Percentiles rank a stretch among this genome's conserved stretches.
phyloP scores from a whole-genome alignment of 1,284 basidiomycete species.

The Hemileccinum hortonii region DNA sequence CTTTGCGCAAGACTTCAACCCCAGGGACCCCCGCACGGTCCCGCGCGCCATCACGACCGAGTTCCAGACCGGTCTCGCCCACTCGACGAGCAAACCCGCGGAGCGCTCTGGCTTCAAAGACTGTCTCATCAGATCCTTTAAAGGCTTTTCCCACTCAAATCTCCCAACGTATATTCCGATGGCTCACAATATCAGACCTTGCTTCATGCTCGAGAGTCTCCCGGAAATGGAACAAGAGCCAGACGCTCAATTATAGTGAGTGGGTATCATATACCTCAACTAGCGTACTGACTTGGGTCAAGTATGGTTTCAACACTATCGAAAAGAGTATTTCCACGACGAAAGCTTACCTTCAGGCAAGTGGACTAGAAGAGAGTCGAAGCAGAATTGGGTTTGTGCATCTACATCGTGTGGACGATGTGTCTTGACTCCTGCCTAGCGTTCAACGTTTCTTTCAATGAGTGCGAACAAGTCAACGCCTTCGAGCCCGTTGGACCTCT shows the following conservation, averaged over 20 bases:
- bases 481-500: slow-evolving; percentile 44
- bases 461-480: slow-evolving; percentile 45
- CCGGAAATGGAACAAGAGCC: slow-evolving; percentile 83
- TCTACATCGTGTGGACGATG: not conserved
- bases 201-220: slow-evolving; percentile 78
- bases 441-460: slow-evolving; percentile 55
- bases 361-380: slow-evolving; percentile 84
- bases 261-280: slow-evolving; percentile 8
- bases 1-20: slow-evolving; percentile 53
- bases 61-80: slow-evolving; percentile 60
- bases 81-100: slow-evolving; percentile 49
- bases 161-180: slow-evolving; percentile 72
- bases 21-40: slow-evolving; percentile 70
- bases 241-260: slow-evolving; percentile 86
- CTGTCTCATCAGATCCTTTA: slow-evolving; percentile 56
- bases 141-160: slow-evolving; percentile 76
- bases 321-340: slow-evolving; percentile 78
- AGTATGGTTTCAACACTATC: slow-evolving; percentile 91
- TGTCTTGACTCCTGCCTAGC: slow-evolving; percentile 39
- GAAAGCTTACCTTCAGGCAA: slow-evolving; percentile 74
- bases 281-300: not conserved
- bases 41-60: slow-evolving; percentile 47
- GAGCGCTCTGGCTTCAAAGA: slow-evolving; percentile 28
- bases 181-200: slow-evolving; percentile 65
- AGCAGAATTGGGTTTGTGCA: slow-evolving; percentile 73